Base-by-base conservation (phyloP, 2,329 filamentous ascomycete species). In the Phialophora verrucosa region DNA sequence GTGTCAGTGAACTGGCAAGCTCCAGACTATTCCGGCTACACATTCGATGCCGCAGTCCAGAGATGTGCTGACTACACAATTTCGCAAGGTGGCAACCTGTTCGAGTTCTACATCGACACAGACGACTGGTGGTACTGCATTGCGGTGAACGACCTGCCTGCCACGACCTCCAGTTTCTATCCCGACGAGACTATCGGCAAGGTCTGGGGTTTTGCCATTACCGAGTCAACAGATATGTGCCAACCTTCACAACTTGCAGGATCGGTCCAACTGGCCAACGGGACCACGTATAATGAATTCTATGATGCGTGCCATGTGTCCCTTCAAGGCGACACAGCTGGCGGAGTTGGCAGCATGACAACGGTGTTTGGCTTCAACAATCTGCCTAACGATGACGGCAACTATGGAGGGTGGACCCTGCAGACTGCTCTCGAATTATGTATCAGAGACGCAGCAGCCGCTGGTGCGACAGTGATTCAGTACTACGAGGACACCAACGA, bases 41-140 rank as follows among this genome's bases (percentile, higher is more conserved):
- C 59, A 6, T 61, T 61, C 25, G 59, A 61, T 31, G 47, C 11
- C 4, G 59, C 59, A 2, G 59, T 61, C n/a, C n/a, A 61, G 31
- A 42, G 8, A 1, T 61, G 59, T 31, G 59, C 59, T 20, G 59
- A 61, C 47, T 7, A 17, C 4, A 61, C 59, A 6, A 29, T 44
- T 42, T 44, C 32, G 23, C 47, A 61, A 61, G 49, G 5, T 2
- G 59, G 59, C 29, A 61, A 50, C 49, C 23, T 61, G 31, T 61
- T 61, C 49, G 59, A 61, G 35, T 61, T 61, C 49, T 61, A 61
- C 49, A 54, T 61, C 31, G 59, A 49, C 32, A 23, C 59, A 10
- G 59, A 61, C n/a, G 59, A 61, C 31, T 61, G 44, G 59, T 61
- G 59, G 59, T 54, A 61, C 59, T 61, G 59, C 20, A 42, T 61